phyloP scores from a whole-genome alignment of 495 filamentous ascomycete genomes.

The Talaromyces borbonicus region DNA sequence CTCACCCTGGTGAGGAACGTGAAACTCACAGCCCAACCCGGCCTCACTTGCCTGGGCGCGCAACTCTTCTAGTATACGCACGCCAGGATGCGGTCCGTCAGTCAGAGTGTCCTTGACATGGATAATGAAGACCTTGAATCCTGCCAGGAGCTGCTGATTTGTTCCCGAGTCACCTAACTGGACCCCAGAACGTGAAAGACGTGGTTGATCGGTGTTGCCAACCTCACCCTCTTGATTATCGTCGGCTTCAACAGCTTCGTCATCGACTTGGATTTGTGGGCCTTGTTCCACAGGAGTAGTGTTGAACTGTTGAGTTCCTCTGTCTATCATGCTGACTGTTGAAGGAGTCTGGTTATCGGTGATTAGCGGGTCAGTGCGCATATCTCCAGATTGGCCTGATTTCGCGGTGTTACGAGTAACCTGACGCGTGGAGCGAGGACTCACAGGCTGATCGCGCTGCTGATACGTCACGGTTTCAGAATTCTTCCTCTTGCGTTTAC shows the following conservation, averaged over 20 bases:
- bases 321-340: too few species aligned
- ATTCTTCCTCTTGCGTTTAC: slow-evolving; percentile 26
- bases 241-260: slow-evolving; percentile 4
- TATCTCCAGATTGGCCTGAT: not conserved
- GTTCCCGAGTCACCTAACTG: slow-evolving; percentile 6
- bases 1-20: slow-evolving; percentile 50
- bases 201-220: slow-evolving; percentile 1
- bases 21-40: slow-evolving; percentile 69
- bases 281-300: too few species aligned
- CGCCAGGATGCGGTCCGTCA: slow-evolving; percentile 51
- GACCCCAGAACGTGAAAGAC: not conserved
- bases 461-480: slow-evolving; percentile 1
- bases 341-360: not conserved
- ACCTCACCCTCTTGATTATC: slow-evolving; percentile 9
- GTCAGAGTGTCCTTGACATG: slow-evolving; percentile 70
- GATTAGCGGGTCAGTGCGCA: not conserved
- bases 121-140: slow-evolving; percentile 61
- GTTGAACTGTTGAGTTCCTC: too few species aligned
- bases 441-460: slow-evolving; percentile 11
- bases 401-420: slow-evolving; percentile 1
- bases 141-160: slow-evolving; percentile 33
- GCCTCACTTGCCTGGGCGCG: slow-evolving; percentile 46
- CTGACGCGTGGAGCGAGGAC: slow-evolving; percentile 19
- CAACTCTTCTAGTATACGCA: slow-evolving; percentile 61
- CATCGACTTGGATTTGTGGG: not conserved